These are phyloP conservation scores for Astrothelium subdiscretum DNA, from an alignment of 495 filamentous ascomycete species.

Conservation along the genomic window DNA sequence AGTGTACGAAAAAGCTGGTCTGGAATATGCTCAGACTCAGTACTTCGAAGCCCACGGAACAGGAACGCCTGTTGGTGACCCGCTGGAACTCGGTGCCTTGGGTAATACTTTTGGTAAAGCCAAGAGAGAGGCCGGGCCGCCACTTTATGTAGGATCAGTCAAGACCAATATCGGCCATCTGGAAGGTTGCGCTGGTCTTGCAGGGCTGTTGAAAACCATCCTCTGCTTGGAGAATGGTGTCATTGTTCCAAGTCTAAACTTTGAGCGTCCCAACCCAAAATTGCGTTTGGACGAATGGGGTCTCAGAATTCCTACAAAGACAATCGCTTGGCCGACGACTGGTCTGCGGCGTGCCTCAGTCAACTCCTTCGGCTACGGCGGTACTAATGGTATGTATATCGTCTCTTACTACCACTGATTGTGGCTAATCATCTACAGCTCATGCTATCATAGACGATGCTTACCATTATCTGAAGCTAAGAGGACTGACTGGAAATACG, in stretches of 20 bases:
- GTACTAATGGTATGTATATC: conserved; percentile 29
- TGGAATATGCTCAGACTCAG: neutral
- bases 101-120: conserved; percentile 2
- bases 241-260: conserved; percentile 35
- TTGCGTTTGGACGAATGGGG: conserved; percentile 13
- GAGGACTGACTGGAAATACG: neutral
- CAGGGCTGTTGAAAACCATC: conserved; percentile 46
- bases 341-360: conserved; percentile 24
- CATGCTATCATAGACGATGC: conserved; percentile 1
- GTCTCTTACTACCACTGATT: neutral
- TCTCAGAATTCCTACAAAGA: conserved; percentile 5
- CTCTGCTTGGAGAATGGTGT: conserved; percentile 46
- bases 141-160: conserved; percentile 38
- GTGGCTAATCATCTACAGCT: neutral
- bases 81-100: conserved; percentile 2
- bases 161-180: conserved; percentile 52
- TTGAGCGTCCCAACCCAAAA: conserved; percentile 33
- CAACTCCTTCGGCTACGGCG: conserved; percentile 41
- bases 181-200: conserved; percentile 45
- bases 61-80: conserved; percentile 7
- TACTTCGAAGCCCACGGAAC: conserved; percentile 9
- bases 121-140: neutral
- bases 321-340: conserved; percentile 6
- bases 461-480: neutral
- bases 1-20: conserved; percentile 7